These are phyloP conservation scores for Vitis hybrid DNA, from an alignment of 177 flowering plant genomes.

Conservation along the genomic window DNA sequence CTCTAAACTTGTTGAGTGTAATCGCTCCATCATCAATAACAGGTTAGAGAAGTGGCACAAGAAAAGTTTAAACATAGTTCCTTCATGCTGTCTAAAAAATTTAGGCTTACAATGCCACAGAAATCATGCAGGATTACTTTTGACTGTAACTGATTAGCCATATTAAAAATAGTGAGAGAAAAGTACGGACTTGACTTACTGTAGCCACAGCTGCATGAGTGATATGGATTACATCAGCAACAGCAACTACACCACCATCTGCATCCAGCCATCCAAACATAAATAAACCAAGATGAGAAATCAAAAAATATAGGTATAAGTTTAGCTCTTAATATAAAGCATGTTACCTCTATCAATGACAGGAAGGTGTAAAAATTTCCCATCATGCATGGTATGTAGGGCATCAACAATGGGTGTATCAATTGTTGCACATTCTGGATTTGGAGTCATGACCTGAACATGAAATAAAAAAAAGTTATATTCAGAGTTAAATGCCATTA, in stretches of 20 bases:
- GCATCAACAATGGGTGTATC: constrained; percentile 99
- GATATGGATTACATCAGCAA: constrained; percentile 86
- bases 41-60: not conserved
- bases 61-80: not conserved
- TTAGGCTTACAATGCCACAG: too few species aligned
- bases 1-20: too few species aligned
- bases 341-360: constrained; percentile 81
- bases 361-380: constrained; percentile 96
- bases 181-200: constrained; percentile 42
- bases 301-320: constrained; percentile 11
- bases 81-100: too few species aligned
- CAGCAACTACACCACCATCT: constrained; percentile 82
- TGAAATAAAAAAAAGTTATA: too few species aligned
- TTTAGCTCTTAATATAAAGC: not conserved
- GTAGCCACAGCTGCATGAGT: constrained; percentile 96
- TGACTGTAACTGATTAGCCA: not conserved
- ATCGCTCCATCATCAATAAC: too few species aligned
- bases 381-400: constrained; percentile 96
- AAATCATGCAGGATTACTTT: not conserved
- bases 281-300: constrained; percentile 6
- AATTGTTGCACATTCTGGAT: constrained; percentile 93
- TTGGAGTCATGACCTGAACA: constrained; percentile 92
- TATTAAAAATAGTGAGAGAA: not conserved
- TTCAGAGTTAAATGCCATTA: too few species aligned
- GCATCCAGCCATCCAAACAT: constrained; percentile 23